These are phyloP conservation scores for Coniella vitis DNA, from an alignment of 2,329 filamentous ascomycete species.

Conservation along the genomic window DNA sequence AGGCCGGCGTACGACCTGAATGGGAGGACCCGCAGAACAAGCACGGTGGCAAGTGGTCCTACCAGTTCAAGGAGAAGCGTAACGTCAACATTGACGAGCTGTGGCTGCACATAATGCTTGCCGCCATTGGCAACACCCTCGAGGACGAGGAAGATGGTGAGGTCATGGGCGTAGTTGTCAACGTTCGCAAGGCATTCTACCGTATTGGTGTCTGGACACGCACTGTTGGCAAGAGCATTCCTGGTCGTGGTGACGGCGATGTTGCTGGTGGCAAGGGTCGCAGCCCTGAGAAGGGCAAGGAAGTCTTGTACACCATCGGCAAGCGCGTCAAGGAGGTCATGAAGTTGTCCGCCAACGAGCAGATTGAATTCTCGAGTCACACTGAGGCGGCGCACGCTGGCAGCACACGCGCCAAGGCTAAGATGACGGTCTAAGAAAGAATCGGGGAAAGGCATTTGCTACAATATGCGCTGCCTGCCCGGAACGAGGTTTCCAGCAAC, in stretches of 20 bases:
- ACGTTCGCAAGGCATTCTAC: conserved; percentile 97
- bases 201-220: conserved; percentile 96
- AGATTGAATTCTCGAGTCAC: conserved; percentile 92
- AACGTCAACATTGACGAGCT: conserved; percentile 86
- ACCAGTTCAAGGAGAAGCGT: conserved; percentile 95
- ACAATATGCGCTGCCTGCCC: too few species aligned
- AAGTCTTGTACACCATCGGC: conserved; percentile 78
- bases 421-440: conserved; percentile 66
- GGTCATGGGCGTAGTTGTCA: conserved; percentile 98
- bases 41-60: conserved; percentile 98
- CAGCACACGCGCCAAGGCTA: conserved; percentile 92
- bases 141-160: conserved; percentile 93
- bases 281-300: conserved; percentile 72
- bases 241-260: conserved; percentile 66
- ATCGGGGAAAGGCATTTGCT: neutral
- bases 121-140: conserved; percentile 94
- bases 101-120: conserved; percentile 95
- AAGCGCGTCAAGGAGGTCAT: conserved; percentile 89
- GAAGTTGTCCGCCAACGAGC: conserved; percentile 67
- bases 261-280: conserved; percentile 72
- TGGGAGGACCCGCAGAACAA: conserved; percentile 99
- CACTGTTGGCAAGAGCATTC: conserved; percentile 79
- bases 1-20: conserved; percentile 90
- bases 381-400: conserved; percentile 89
- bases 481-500: too few species aligned